Percentiles rank a stretch among this genome's conserved stretches.
Conservation (phyloP, 139 green algal species). For the Auxenochlorella pyrenoidosa region DNA sequence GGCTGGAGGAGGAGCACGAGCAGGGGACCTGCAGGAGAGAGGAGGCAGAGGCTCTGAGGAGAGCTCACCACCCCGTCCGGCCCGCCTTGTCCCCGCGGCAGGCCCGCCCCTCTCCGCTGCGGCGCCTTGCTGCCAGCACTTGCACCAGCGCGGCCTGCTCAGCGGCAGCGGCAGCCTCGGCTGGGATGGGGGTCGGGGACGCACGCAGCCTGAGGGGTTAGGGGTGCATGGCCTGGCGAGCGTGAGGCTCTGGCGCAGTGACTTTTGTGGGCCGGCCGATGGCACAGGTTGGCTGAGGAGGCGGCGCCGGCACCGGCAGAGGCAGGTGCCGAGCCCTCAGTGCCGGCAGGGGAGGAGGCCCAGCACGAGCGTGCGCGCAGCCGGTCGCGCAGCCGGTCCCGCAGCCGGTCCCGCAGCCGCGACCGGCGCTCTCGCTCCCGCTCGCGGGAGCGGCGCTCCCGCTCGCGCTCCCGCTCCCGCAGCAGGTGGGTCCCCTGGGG, state of each 20-base stretch:
- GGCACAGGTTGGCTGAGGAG: conserved; percentile 24
- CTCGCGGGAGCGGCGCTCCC: conserved; percentile 5
- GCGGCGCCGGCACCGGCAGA: not conserved
- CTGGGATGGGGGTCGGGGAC: not conserved
- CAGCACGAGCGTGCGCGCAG: not conserved
- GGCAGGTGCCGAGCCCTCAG: not conserved
- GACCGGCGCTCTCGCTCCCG: conserved; percentile 13
- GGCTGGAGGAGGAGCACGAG: not conserved
- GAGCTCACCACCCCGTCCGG: not conserved
- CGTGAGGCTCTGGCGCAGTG: not conserved
- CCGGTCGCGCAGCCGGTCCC: not conserved
- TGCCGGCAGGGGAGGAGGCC: not conserved
- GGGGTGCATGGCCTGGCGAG: not conserved
- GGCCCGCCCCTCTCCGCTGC: not conserved
- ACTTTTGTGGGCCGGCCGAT: not conserved
- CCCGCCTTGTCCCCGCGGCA: conserved; percentile 18
- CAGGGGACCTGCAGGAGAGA: not conserved
- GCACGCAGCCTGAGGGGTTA: not conserved
- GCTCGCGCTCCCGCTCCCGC: conserved; percentile 30
- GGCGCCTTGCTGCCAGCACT: not conserved
- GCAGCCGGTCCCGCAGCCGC: conserved; percentile 9
- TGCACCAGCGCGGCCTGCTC: not conserved
- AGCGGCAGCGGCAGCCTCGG: not conserved
- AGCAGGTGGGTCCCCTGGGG: not conserved
- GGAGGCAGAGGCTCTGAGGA: not conserved